A percentile compares a stretch with the other conserved stretches of the same genome.
These are phyloP conservation scores for Tephrocybe sp. DNA, from an alignment of 768 basidiomycete species.

Conservation along the genomic window DNA sequence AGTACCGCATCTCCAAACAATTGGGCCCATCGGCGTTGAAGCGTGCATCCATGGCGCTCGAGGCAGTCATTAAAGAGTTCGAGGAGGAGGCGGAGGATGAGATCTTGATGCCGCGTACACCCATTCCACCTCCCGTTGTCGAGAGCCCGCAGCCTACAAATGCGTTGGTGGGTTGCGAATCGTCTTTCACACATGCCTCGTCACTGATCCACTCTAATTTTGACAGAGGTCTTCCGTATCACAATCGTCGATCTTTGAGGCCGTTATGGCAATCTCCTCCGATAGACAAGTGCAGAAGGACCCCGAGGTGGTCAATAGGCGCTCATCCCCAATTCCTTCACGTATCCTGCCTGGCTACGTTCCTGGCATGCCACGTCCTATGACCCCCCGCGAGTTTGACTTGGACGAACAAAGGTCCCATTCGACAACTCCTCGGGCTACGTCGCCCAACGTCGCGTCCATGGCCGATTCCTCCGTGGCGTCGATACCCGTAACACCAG, in stretches of 20 bases:
- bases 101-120: conserved; percentile 68
- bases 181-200: not conserved
- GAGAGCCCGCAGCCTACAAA: conserved; percentile 28
- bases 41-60: conserved; percentile 73
- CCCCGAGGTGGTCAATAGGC: conserved; percentile 40
- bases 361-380: conserved; percentile 88
- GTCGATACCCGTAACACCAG: conserved; percentile 33
- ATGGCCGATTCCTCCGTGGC: conserved; percentile 29
- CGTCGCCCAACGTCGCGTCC: conserved; percentile 53
- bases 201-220: conserved; percentile 11
- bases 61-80: conserved; percentile 74
- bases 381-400: conserved; percentile 84
- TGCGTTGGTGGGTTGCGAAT: conserved; percentile 27
- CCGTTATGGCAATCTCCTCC: conserved; percentile 70
- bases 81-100: conserved; percentile 78
- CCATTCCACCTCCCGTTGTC: conserved; percentile 39
- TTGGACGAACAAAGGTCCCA: conserved; percentile 69
- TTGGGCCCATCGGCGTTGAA: conserved; percentile 52
- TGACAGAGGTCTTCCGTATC: conserved; percentile 33
- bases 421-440: conserved; percentile 80
- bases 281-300: conserved; percentile 53
- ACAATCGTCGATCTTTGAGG: conserved; percentile 48
- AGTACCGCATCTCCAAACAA: conserved; percentile 48
- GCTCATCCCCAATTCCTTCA: conserved; percentile 62
- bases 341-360: conserved; percentile 79